phyloP scores from a whole-genome alignment of 345 rosid species.

The Populus deltoides region DNA sequence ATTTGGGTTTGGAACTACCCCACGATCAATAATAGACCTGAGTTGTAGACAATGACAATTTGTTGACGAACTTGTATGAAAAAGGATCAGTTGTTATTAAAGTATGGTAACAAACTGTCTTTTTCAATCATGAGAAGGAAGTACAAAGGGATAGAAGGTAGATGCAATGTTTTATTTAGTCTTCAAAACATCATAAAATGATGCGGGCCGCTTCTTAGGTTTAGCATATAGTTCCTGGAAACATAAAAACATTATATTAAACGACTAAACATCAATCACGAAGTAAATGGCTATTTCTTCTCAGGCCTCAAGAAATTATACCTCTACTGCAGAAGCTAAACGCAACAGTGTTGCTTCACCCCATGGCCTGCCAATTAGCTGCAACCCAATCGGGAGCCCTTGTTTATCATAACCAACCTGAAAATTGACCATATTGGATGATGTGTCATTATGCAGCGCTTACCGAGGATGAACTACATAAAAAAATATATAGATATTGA shows the following conservation, averaged over 20 bases:
- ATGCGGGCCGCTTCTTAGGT: slow-evolving; percentile 59
- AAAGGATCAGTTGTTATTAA: background rate
- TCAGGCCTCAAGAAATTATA: slow-evolving; percentile 5
- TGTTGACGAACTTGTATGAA: background rate
- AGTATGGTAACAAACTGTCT: too few species aligned
- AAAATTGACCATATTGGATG: background rate
- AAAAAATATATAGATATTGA: background rate
- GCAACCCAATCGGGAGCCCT: slow-evolving; percentile 85
- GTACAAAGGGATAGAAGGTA: background rate
- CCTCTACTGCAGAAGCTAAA: slow-evolving; percentile 75
- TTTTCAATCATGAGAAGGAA: background rate
- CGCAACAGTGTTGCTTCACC: slow-evolving; percentile 70
- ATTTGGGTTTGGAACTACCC: too few species aligned
- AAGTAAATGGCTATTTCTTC: background rate
- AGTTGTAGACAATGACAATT: background rate
- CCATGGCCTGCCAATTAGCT: slow-evolving; percentile 81
- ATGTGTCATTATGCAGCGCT: too few species aligned
- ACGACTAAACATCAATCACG: background rate
- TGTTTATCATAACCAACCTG: slow-evolving; percentile 85
- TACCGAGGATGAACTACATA: too few species aligned
- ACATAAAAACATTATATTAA: background rate
- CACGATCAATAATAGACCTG: too few species aligned
- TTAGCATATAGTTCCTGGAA: slow-evolving; percentile 55
- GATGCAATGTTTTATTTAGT: slow-evolving; percentile 6
- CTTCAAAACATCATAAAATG: slow-evolving; percentile 56